phyloP scores from a whole-genome alignment of 208 protist genomes.

The Leishmania mexicana region DNA sequence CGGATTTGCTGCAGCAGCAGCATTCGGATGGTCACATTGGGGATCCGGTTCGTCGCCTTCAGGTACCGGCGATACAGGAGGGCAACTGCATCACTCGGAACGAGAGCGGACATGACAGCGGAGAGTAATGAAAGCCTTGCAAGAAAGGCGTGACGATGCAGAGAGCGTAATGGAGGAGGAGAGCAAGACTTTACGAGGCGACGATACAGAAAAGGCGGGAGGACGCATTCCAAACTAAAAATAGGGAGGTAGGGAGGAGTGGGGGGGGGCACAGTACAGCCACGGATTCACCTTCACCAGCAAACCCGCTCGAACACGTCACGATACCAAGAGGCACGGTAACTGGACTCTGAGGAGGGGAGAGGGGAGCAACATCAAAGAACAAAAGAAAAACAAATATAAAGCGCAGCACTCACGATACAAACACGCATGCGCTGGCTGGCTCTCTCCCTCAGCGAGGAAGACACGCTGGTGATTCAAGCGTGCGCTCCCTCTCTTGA shows the following conservation, averaged over 20 bases:
- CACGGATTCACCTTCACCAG: not conserved
- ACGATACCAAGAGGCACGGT: not conserved
- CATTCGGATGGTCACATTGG: slow-evolving; percentile 90
- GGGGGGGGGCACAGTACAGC: not conserved
- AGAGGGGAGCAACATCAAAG: not conserved
- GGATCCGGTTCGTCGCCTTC: slow-evolving; percentile 81
- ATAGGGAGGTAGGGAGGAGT: not conserved
- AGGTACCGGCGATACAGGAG: slow-evolving; percentile 89
- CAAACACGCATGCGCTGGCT: not conserved
- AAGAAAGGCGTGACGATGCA: not conserved
- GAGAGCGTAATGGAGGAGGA: not conserved
- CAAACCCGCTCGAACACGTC: not conserved
- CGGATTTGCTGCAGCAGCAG: slow-evolving; percentile 85
- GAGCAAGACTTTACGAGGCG: not conserved
- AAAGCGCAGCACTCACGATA: not conserved
- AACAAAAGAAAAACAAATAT: not conserved
- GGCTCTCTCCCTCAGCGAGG: not conserved
- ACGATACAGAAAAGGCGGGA: not conserved
- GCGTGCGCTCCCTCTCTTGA: not conserved
- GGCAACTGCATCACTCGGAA: slow-evolving; percentile 80
- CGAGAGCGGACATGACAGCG: slow-evolving; percentile 65
- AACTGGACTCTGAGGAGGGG: not conserved
- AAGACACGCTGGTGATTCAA: not conserved
- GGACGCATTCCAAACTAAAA: not conserved
- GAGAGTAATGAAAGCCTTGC: not conserved